These are phyloP conservation scores for Malassezia restricta DNA, from an alignment of 1,284 basidiomycete species.

Conservation along the genomic window DNA sequence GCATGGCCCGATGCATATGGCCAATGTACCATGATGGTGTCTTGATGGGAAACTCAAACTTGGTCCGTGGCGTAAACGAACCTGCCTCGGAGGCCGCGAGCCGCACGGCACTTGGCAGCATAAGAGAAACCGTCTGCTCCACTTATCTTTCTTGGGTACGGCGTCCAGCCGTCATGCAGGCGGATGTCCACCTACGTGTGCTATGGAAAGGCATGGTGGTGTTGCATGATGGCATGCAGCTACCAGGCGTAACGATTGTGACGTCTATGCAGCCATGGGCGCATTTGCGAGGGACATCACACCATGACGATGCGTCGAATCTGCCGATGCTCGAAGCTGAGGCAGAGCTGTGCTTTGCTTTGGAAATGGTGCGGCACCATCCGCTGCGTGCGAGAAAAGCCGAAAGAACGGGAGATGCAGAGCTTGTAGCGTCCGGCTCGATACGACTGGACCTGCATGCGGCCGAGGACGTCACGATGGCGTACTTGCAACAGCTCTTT, in stretches of 20 bases:
- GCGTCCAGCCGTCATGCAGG: neutral
- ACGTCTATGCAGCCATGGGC: constrained; percentile 31
- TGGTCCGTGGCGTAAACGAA: constrained; percentile 40
- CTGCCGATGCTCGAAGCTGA: constrained; percentile 16
- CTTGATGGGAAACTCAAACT: constrained; percentile 48
- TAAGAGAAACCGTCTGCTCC: too few species aligned
- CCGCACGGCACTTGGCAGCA: neutral
- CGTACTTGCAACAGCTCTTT: constrained; percentile 33
- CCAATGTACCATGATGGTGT: constrained; percentile 93
- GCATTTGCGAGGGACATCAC: neutral
- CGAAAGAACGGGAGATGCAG: too few species aligned
- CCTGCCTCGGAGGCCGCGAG: neutral
- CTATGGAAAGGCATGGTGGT: constrained; percentile 36
- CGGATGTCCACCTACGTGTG: neutral
- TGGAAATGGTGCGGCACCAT: constrained; percentile 41
- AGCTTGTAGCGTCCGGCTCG: constrained; percentile 13
- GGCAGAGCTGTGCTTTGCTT: constrained; percentile 34
- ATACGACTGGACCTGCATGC: constrained; percentile 13
- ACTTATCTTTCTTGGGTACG: too few species aligned
- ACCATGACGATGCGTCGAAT: neutral
- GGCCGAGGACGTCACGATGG: constrained; percentile 29
- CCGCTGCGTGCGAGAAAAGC: constrained; percentile 15
- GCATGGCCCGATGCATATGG: constrained; percentile 59
- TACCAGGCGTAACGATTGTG: constrained; percentile 35
- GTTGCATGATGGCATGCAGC: constrained; percentile 30